Percentiles rank a stretch among this genome's conserved stretches.
Conservation (phyloP, 2,329 filamentous ascomycete genomes). For the Coleophoma eucalyptorum region DNA sequence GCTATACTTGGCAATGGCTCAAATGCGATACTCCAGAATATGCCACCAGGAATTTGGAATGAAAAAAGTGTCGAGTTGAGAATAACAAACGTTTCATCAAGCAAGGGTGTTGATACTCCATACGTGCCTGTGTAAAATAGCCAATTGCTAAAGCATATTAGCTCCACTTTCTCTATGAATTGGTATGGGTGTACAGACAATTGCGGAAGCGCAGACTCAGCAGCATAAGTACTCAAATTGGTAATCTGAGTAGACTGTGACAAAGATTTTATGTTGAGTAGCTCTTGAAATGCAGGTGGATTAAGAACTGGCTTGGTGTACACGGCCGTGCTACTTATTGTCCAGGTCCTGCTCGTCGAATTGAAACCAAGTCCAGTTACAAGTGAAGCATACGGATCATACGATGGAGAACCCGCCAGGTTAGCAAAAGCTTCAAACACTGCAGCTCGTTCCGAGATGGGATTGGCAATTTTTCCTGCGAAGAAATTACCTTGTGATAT, state of each 20-base stretch:
- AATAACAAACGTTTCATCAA: too few relatives aligned
- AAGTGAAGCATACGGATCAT: slow-evolving; percentile 4
- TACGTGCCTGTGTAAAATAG: too few relatives aligned
- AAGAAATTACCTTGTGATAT: slow-evolving; percentile 4
- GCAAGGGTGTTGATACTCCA: too few relatives aligned
- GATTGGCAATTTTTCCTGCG: not conserved
- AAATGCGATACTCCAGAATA: not conserved
- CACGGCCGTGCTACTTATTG: not conserved
- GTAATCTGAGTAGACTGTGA: not conserved
- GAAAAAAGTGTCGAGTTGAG: too few relatives aligned
- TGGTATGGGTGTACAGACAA: not conserved
- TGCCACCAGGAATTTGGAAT: too few relatives aligned
- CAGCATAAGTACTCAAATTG: not conserved
- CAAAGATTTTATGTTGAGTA: not conserved
- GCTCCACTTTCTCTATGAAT: too few relatives aligned
- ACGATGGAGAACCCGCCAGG: not conserved
- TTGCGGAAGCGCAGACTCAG: not conserved
- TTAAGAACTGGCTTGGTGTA: slow-evolving; percentile 4
- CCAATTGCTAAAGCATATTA: not conserved
- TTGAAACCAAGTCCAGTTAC: not conserved
- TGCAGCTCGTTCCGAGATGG: not conserved
- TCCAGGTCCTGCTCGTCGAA: not conserved
- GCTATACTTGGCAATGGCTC: not conserved
- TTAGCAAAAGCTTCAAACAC: not conserved
- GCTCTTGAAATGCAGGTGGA: not conserved